Conservation (phyloP, 305 asterid genomes). For the Solanum hybrid region DNA sequence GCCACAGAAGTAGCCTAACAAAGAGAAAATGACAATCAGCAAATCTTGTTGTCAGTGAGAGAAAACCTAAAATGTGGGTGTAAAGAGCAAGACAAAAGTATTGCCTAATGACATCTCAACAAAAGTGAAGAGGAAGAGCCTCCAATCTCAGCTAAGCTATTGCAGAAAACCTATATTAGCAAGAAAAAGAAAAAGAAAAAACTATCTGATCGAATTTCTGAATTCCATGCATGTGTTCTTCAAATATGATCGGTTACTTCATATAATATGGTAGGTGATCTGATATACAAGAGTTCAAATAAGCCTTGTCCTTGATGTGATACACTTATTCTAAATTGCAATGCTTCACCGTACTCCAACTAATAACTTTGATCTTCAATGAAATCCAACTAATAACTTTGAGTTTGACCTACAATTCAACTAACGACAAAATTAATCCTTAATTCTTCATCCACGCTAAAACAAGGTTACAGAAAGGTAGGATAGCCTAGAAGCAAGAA, state of each 20-base stretch:
- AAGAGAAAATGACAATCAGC: conserved; percentile 10
- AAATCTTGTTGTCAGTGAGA: conserved; percentile 6
- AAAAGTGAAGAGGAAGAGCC: neutral
- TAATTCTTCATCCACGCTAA: neutral
- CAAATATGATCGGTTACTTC: neutral
- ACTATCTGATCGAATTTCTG: neutral
- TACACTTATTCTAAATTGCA: neutral
- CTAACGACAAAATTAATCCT: neutral
- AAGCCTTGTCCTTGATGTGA: neutral
- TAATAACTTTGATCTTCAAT: neutral
- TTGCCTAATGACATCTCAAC: neutral
- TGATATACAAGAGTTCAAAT: neutral
- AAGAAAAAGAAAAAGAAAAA: neutral
- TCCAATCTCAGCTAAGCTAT: neutral
- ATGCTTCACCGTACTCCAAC: neutral
- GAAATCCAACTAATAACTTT: neutral
- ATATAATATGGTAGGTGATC: neutral
- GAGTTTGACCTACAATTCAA: neutral
- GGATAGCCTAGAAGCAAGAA: neutral
- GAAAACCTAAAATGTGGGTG: neutral
- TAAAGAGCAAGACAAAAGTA: neutral
- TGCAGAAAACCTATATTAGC: neutral
- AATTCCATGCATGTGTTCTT: neutral
- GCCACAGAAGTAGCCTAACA: conserved; percentile 88
- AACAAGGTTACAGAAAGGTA: neutral